These are phyloP conservation scores for Phlebiopsis flavidoalba DNA, from an alignment of 768 basidiomycete species.

Conservation along the genomic window DNA sequence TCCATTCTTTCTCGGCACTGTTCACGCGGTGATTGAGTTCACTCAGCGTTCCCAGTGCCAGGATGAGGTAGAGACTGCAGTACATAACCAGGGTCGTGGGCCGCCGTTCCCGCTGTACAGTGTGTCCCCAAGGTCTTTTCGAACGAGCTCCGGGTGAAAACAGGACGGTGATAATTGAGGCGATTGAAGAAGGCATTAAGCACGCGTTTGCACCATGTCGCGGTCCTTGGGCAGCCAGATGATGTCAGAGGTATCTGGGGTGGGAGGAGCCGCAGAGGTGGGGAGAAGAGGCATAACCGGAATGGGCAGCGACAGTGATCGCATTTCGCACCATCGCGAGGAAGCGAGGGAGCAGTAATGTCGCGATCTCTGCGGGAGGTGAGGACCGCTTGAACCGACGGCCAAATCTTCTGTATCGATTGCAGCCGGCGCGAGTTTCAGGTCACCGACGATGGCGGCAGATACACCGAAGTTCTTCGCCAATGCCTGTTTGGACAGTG, in stretches of 20 bases:
- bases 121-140: slow-evolving; percentile 56
- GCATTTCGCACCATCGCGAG: slow-evolving; percentile 60
- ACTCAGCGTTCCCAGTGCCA: slow-evolving; percentile 78
- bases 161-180: slow-evolving; percentile 78
- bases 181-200: slow-evolving; percentile 69
- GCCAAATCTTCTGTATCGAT: slow-evolving; percentile 70
- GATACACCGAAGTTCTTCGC: slow-evolving; percentile 80
- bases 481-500: slow-evolving; percentile 40
- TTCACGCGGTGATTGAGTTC: slow-evolving; percentile 72
- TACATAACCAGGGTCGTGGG: slow-evolving; percentile 75
- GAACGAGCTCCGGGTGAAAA: slow-evolving; percentile 66
- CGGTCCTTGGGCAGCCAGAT: slow-evolving; percentile 79
- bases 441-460: slow-evolving; percentile 59
- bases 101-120: slow-evolving; percentile 48
- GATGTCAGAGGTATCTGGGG: slow-evolving; percentile 21
- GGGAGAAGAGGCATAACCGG: slow-evolving; percentile 33
- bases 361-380: slow-evolving; percentile 64
- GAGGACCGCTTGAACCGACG: slow-evolving; percentile 68
- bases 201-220: slow-evolving; percentile 52
- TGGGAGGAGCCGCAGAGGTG: slow-evolving; percentile 12
- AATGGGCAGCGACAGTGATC: slow-evolving; percentile 45
- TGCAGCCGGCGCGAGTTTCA: slow-evolving; percentile 43
- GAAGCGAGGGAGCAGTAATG: slow-evolving; percentile 45
- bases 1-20: slow-evolving; percentile 42
- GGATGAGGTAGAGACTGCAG: slow-evolving; percentile 70